These are phyloP conservation scores for Biscogniauxia sp. DNA, from an alignment of 2,329 filamentous ascomycete genomes.

Conservation along the genomic window DNA sequence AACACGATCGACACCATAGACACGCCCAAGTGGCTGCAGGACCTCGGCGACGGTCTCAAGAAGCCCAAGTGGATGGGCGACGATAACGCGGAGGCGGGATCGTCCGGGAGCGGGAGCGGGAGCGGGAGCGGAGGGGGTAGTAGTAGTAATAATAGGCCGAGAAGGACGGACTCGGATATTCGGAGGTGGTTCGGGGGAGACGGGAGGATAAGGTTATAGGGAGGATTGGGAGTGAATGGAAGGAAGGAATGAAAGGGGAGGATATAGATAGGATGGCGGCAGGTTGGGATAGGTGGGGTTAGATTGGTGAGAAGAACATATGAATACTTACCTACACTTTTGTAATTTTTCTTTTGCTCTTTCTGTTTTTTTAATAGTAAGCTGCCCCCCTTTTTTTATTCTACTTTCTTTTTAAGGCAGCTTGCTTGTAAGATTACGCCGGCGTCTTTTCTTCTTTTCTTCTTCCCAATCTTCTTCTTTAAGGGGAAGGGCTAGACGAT, in stretches of 20 bases:
- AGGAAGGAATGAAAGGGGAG: too few species aligned
- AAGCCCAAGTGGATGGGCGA: slow-evolving; percentile 76
- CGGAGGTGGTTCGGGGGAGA: slow-evolving; percentile 59
- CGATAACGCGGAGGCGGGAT: slow-evolving; percentile 43
- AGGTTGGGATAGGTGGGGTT: too few species aligned
- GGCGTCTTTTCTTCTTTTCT: too few species aligned
- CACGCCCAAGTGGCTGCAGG: slow-evolving; percentile 77
- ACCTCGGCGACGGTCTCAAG: slow-evolving; percentile 66
- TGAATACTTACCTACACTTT: neutral
- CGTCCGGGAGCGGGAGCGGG: slow-evolving; percentile 30
- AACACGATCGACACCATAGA: slow-evolving; percentile 89
- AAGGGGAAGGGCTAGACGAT: too few species aligned
- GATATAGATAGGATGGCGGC: neutral
- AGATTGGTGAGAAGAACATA: neutral
- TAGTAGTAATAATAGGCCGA: slow-evolving; percentile 23
- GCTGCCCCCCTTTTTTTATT: neutral
- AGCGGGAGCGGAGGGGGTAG: slow-evolving; percentile 10
- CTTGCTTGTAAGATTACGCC: too few species aligned
- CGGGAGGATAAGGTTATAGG: slow-evolving; percentile 33
- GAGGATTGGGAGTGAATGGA: too few species aligned
- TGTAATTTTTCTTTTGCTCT: neutral
- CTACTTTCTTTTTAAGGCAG: neutral
- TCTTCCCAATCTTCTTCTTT: too few species aligned
- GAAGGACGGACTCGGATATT: slow-evolving; percentile 42
- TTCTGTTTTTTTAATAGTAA: neutral